Evolutionary conservation across 306 rosid species (phyloP).

Genomic region (Cucurbita maxima): DNA sequence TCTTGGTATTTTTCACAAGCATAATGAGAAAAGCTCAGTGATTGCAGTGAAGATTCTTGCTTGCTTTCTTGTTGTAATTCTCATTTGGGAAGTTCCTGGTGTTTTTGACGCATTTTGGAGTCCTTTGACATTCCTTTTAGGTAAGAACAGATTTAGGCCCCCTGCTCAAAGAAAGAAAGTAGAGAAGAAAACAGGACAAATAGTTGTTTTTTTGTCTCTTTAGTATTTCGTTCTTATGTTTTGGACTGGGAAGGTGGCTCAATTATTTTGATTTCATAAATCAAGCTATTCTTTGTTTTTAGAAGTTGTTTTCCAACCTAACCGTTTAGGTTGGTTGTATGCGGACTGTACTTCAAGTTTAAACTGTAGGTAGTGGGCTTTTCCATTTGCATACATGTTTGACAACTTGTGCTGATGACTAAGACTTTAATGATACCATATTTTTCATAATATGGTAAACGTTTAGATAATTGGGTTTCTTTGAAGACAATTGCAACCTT

Average conservation of each 20-base stretch:
- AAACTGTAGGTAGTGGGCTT: not conserved
- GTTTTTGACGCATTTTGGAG: conserved; percentile 61
- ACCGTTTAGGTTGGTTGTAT: not conserved
- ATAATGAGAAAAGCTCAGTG: conserved; percentile 70
- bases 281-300: not conserved
- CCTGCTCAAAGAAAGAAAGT: not conserved
- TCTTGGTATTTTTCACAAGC: conserved; percentile 72
- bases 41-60: conserved; percentile 67
- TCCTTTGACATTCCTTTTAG: conserved; percentile 62
- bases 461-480: not conserved
- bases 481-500: not conserved
- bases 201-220: not conserved
- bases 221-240: conserved; percentile 1
- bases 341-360: not conserved
- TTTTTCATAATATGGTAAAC: not conserved
- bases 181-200: not conserved
- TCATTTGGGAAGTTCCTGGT: conserved; percentile 95
- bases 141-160: conserved; percentile 21
- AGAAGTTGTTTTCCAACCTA: not conserved
- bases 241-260: not conserved
- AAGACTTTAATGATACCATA: not conserved
- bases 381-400: not conserved
- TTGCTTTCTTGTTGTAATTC: conserved; percentile 82
- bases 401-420: not conserved
- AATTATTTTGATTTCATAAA: not conserved